Evolutionary conservation across 345 rosid species (phyloP), one percentile per base, ranked within the genome.

Genomic region (Syzygium aqueum): DNA sequence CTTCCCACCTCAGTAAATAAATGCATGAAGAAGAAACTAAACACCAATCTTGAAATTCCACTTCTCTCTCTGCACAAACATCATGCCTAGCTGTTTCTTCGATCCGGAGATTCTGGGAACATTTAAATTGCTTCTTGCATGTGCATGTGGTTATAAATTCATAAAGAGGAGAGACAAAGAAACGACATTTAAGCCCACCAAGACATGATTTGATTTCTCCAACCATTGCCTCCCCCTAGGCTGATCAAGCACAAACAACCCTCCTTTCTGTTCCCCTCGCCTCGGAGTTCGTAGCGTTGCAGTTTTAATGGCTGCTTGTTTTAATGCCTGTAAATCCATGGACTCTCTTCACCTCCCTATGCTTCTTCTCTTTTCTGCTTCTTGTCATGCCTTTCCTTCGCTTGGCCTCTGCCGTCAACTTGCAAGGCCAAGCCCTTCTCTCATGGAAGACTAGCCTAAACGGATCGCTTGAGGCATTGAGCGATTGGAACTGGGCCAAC

Each of bases 31-130:
- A 73, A 73, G 82, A 43, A 17, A 73, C 82, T 43, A 43, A 43
- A 43, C 37, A 37, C 82, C 82, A 37, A 37, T 87, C 84, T 90
- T 77, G 88, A 93, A 90, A 89, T 91, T 91, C 95, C 93, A 89
- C 88, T 90, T 88, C 89, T 91, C 7, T 43, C 92, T 88, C 89
- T 86, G 92, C 91, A 88, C 89, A 88, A 89, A 88, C 95, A 89
- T 90, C 92, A 90, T 94, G 95, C 93, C 93, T 91, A 93, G 94
- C 94, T 94, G 95, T 93, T 92, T 93, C 97, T 95, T 92, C 94
- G 97, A 95, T 95, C 97, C 95, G 90, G 94, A 91, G 96, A 93
- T 92, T 94, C 94, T 91, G 95, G 91, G 93, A 89, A 89, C 54
- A 51, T 51, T 83, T 83, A 49, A 46, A 25, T 51, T 83, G 33